Evolutionary conservation across 768 basidiomycete genomes (phyloP).

Genomic region (Lentinula sp.): DNA sequence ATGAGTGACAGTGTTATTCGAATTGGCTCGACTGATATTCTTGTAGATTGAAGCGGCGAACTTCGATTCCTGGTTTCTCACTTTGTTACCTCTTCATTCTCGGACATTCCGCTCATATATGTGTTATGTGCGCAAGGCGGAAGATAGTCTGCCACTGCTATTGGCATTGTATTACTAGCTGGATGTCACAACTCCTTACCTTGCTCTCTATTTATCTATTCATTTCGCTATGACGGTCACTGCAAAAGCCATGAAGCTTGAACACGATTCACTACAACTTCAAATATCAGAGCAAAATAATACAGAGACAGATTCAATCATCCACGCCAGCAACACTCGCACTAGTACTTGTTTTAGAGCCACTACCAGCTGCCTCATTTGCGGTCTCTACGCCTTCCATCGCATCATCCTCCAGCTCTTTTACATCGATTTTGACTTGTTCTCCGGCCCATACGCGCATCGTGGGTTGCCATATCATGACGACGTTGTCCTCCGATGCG

Average conservation of each 20-base stretch:
- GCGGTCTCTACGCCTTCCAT: constrained; percentile 67
- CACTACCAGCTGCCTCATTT: constrained; percentile 27
- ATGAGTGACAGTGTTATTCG: constrained; percentile 57
- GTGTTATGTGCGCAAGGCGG: not conserved
- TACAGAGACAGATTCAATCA: constrained; percentile 27
- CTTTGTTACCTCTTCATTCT: not conserved
- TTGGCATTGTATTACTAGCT: constrained; percentile 7
- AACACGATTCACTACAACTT: not conserved
- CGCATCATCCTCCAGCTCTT: constrained; percentile 75
- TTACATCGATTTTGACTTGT: constrained; percentile 76
- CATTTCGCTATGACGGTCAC: too few relatives aligned
- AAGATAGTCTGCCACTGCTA: not conserved
- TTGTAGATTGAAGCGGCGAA: constrained; percentile 29
- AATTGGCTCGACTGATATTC: constrained; percentile 62
- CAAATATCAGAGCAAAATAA: not conserved
- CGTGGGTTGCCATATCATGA: constrained; percentile 97
- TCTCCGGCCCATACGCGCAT: constrained; percentile 93
- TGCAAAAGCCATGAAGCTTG: not conserved
- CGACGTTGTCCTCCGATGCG: constrained; percentile 94
- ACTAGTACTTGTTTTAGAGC: constrained; percentile 53
- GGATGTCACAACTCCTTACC: not conserved
- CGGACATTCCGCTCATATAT: not conserved
- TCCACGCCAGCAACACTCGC: constrained; percentile 47
- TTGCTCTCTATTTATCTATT: not conserved
- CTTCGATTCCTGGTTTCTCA: not conserved